A percentile compares a stretch with the other conserved stretches of the same genome.
Evolutionary conservation across 1,284 basidiomycete genomes (phyloP).

Genomic region (Trichosporon sp.): DNA sequence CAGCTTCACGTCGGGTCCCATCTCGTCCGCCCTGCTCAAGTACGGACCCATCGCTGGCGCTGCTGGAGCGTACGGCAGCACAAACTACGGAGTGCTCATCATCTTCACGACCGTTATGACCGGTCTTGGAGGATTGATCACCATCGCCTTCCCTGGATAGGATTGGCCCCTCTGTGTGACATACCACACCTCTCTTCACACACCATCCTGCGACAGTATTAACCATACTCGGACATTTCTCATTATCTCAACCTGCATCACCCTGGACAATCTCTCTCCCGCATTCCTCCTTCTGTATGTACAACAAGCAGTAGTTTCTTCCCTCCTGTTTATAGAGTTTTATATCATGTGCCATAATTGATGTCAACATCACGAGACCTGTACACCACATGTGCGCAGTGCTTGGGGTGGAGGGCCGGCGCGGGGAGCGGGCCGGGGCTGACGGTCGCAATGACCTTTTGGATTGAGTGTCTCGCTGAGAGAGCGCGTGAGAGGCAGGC

Average conservation of each 20-base stretch:
- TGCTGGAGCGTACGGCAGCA: slow-evolving; percentile 27
- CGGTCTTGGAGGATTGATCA: slow-evolving; percentile 13
- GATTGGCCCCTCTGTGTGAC: not conserved
- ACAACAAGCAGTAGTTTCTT: not conserved
- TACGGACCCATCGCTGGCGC: slow-evolving; percentile 14
- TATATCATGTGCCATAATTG: not conserved
- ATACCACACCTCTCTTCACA: not conserved
- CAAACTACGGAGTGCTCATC: slow-evolving; percentile 28
- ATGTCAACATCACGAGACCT: no score
- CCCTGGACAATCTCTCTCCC: not conserved
- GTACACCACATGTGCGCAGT: no score
- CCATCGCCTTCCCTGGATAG: not conserved
- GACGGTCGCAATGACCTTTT: no score
- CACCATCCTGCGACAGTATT: not conserved
- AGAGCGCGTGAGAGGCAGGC: no score
- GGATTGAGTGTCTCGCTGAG: no score
- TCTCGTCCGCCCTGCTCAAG: slow-evolving; percentile 28
- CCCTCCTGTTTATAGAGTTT: not conserved
- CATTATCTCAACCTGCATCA: no score
- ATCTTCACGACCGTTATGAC: slow-evolving; percentile 30
- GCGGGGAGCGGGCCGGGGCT: no score
- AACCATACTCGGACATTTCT: no score
- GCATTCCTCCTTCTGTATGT: not conserved
- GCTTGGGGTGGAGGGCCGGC: no score
- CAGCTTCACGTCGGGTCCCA: slow-evolving; percentile 30